phyloP scores from a whole-genome alignment of 2,329 filamentous ascomycete species.

The Elsinoe batatas region DNA sequence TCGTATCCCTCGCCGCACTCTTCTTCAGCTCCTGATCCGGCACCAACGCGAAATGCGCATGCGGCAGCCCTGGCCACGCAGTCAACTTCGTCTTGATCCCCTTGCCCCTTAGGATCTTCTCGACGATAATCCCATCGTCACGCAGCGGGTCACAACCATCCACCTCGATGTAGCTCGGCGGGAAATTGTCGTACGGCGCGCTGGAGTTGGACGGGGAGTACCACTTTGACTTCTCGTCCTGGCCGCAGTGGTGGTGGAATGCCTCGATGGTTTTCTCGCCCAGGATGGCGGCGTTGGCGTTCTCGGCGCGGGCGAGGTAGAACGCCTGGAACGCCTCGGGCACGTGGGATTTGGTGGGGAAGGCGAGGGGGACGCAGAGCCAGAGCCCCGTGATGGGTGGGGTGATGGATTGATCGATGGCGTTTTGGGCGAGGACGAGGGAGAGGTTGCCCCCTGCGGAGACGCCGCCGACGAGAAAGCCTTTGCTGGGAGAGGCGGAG shows the following conservation, averaged over 20 bases:
- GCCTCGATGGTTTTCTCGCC: neutral
- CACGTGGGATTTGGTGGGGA: slow-evolving; percentile 19
- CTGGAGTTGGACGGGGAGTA: neutral
- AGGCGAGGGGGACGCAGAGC: slow-evolving; percentile 32
- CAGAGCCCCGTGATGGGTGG: slow-evolving; percentile 37
- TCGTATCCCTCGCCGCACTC: slow-evolving; percentile 23
- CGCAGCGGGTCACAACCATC: slow-evolving; percentile 7
- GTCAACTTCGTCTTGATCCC: slow-evolving; percentile 8
- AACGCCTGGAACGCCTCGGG: slow-evolving; percentile 28
- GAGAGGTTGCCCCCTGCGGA: slow-evolving; percentile 35
- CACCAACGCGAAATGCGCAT: slow-evolving; percentile 30
- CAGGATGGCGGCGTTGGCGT: slow-evolving; percentile 24
- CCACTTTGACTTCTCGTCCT: neutral
- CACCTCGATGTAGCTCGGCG: slow-evolving; percentile 9
- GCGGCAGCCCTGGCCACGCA: slow-evolving; percentile 8
- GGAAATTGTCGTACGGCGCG: neutral
- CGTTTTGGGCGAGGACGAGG: slow-evolving; percentile 30
- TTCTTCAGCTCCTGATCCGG: slow-evolving; percentile 23
- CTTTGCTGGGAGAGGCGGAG: slow-evolving; percentile 32
- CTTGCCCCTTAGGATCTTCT: slow-evolving; percentile 7
- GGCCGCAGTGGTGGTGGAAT: neutral
- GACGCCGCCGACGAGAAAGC: slow-evolving; percentile 39
- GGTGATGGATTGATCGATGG: slow-evolving; percentile 31
- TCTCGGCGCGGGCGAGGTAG: slow-evolving; percentile 33
- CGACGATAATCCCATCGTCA: slow-evolving; percentile 10